Conservation (phyloP, 1,284 basidiomycete genomes). For the Leccinum griseonigrum region DNA sequence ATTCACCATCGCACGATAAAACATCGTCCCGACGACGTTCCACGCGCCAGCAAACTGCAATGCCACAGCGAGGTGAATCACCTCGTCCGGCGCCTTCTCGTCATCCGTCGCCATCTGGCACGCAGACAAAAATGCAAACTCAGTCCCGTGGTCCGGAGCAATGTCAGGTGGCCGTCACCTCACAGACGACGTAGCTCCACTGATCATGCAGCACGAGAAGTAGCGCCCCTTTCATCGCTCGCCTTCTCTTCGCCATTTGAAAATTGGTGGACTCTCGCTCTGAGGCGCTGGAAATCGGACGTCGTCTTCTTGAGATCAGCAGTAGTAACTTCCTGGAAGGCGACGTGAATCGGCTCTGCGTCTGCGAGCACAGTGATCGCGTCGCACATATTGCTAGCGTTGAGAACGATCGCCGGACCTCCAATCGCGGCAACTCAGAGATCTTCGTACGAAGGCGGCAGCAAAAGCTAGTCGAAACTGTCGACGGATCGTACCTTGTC, state of each 20-base stretch:
- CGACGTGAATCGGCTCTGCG: slow-evolving; percentile 14
- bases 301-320: slow-evolving; percentile 9
- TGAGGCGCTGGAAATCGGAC: slow-evolving; percentile 4
- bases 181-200: slow-evolving; percentile 29
- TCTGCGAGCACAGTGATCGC: slow-evolving; percentile 25
- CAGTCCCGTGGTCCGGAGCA: slow-evolving; percentile 2
- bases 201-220: slow-evolving; percentile 21
- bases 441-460: slow-evolving; percentile 21
- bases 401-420: slow-evolving; percentile 37
- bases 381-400: slow-evolving; percentile 26
- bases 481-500: slow-evolving; percentile 20
- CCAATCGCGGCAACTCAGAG: slow-evolving; percentile 28
- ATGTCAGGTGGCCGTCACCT: slow-evolving; percentile 14
- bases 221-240: slow-evolving; percentile 4
- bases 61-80: slow-evolving; percentile 35
- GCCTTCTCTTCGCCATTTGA: not conserved
- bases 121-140: slow-evolving; percentile 24
- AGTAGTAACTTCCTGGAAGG: slow-evolving; percentile 10
- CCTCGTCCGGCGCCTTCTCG: slow-evolving; percentile 30
- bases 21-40: slow-evolving; percentile 39
- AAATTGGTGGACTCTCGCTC: not conserved
- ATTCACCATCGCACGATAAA: slow-evolving; percentile 19
- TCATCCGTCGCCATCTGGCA: slow-evolving; percentile 26
- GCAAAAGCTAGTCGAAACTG: slow-evolving; percentile 26
- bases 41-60: slow-evolving; percentile 35